A percentile compares a stretch with the other conserved stretches of the same genome.
Conservation (phyloP, 1,139 yeast species). For the Scheffersomyces titani region DNA sequence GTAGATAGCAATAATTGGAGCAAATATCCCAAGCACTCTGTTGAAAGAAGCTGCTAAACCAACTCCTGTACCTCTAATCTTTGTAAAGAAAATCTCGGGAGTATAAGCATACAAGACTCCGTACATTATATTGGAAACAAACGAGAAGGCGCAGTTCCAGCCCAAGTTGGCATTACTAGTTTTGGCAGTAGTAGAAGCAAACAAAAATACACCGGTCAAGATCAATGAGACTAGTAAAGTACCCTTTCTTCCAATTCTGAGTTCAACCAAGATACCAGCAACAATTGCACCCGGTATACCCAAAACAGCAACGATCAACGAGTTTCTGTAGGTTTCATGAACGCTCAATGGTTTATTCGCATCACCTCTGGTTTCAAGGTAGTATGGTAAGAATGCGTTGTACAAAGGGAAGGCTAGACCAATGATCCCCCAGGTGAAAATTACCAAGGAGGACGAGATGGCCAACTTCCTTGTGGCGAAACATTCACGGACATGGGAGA, state of each 20-base stretch:
- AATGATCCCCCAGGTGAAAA: conserved; percentile 44
- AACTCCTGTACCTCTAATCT: conserved; percentile 44
- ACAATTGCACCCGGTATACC: conserved; percentile 45
- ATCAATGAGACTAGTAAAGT: conserved; percentile 33
- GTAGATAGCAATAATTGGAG: conserved; percentile 46
- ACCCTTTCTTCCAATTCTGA: conserved; percentile 43
- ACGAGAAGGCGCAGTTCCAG: conserved; percentile 47
- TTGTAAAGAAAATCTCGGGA: conserved; percentile 44
- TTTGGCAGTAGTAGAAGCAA: conserved; percentile 45
- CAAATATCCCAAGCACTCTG: conserved; percentile 43
- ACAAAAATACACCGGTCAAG: conserved; percentile 41
- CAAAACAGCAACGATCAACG: conserved; percentile 41
- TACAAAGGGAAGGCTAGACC: conserved; percentile 49
- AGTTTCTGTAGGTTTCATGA: conserved; percentile 37
- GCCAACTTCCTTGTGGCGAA: conserved; percentile 37
- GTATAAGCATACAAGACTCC: conserved; percentile 49
- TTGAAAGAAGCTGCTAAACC: conserved; percentile 47
- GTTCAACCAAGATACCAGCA: conserved; percentile 41
- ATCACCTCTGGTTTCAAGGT: conserved; percentile 33
- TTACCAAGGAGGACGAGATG: conserved; percentile 34
- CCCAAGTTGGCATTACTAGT: conserved; percentile 39
- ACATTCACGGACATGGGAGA: conserved; percentile 35
- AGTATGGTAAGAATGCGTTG: conserved; percentile 45
- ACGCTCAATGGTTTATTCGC: conserved; percentile 36
- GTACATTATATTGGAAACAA: conserved; percentile 44